Conservation (phyloP, 2,329 filamentous ascomycete species). For the Diaporthe velutina region DNA sequence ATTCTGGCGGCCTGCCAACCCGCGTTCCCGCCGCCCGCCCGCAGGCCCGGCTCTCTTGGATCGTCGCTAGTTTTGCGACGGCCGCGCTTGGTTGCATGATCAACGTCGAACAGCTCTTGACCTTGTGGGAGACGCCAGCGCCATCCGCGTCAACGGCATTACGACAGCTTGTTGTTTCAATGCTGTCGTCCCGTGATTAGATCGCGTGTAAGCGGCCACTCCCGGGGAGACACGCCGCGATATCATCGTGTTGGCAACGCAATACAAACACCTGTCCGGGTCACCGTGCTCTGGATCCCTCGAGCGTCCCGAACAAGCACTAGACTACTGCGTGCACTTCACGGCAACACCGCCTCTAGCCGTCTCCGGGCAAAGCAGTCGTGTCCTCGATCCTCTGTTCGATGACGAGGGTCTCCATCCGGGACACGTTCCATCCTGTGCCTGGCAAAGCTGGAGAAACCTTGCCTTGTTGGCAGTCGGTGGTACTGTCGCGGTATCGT, state of each 20-base stretch:
- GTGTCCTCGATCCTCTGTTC: background rate
- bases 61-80: slow-evolving; percentile 16
- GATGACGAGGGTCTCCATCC: slow-evolving; percentile 12
- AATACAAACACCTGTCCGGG: slow-evolving; percentile 4
- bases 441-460: slow-evolving; percentile 33
- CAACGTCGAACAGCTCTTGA: slow-evolving; percentile 5
- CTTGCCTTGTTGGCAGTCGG: background rate
- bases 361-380: slow-evolving; percentile 1
- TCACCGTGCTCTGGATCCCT: slow-evolving; percentile 22
- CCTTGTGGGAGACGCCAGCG: slow-evolving; percentile 9
- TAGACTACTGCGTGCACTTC: slow-evolving; percentile 15
- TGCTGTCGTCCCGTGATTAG: slow-evolving; percentile 2
- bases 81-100: slow-evolving; percentile 24
- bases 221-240: slow-evolving; percentile 7
- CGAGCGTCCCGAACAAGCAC: slow-evolving; percentile 18
- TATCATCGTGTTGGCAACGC: background rate
- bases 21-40: slow-evolving; percentile 23
- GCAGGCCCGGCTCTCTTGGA: background rate
- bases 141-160: slow-evolving; percentile 3
- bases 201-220: slow-evolving; percentile 16
- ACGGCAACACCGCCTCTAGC: slow-evolving; percentile 30
- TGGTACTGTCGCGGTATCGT: slow-evolving; percentile 13
- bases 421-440: background rate
- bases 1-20: slow-evolving; percentile 21
- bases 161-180: background rate